These are phyloP conservation scores for Citrullus amarus DNA, from an alignment of 306 rosid genomes.

Conservation along the genomic window DNA sequence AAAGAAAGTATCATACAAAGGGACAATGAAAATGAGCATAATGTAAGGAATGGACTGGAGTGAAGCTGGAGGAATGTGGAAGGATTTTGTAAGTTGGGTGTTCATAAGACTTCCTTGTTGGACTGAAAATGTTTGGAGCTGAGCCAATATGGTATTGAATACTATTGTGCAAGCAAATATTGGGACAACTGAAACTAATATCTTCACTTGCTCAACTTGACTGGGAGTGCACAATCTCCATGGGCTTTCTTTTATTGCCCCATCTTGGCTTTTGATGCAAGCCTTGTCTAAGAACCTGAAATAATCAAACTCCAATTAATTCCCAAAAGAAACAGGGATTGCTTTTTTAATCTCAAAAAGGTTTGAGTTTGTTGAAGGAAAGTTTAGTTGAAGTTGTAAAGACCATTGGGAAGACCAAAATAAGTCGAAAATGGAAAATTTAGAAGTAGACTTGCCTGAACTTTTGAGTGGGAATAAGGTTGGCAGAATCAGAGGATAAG, in stretches of 20 bases:
- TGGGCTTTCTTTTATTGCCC: constrained; percentile 45
- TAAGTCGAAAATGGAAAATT: neutral
- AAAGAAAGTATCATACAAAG: constrained; percentile 68
- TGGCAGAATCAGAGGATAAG: constrained; percentile 19
- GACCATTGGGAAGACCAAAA: neutral
- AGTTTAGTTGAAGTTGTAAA: neutral
- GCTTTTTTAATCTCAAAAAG: neutral
- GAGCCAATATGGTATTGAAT: constrained; percentile 94
- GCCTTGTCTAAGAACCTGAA: constrained; percentile 89
- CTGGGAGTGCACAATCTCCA: constrained; percentile 67
- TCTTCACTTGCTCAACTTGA: constrained; percentile 79
- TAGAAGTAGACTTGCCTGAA: constrained; percentile 33
- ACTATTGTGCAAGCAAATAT: constrained; percentile 91
- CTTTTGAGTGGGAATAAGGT: constrained; percentile 33
- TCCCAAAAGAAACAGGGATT: neutral
- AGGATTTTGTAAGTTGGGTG: constrained; percentile 48
- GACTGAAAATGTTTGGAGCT: constrained; percentile 94
- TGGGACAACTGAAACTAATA: constrained; percentile 61
- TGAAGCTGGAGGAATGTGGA: constrained; percentile 80
- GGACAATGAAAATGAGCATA: constrained; percentile 64
- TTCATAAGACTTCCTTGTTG: constrained; percentile 88
- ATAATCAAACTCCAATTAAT: too few relatives aligned
- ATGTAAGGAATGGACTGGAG: constrained; percentile 89
- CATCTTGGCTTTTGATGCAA: constrained; percentile 42
- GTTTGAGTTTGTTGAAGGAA: neutral